Evolutionary conservation across 306 rosid species (phyloP), one percentile per base, ranked within the genome.

Genomic region (Inga laurina): DNA sequence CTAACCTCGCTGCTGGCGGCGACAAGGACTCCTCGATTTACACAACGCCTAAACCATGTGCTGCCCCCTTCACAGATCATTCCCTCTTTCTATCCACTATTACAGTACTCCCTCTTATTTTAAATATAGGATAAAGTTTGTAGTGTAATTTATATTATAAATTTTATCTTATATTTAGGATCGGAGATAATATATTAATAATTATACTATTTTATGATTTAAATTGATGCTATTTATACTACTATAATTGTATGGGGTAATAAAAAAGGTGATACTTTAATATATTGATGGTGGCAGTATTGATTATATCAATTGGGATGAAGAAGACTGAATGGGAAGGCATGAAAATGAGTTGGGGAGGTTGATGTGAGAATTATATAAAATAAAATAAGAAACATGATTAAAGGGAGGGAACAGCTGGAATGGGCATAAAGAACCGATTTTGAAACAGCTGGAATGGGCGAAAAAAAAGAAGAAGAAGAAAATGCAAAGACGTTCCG

Each of bases 361-460:
- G 27, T 19, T 8, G 30, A 69, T 37, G 5, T 69, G 15, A 10
- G 24, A 69, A 21, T 0, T 39, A 39, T 8, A 39, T 32, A 39
- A 39, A 39, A 13, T 13, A 32, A 65, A 9, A 18, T 3, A 4
- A 8, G 11, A 21, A 39, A 69, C 22, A n/a, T 70, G 30, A 21
- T 70, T 41, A n/a, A 39, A 75, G 68, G 62, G 18, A 15, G 56
- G 1, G 24, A 24, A 65, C 62, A 69, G 71, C 79, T 80, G 84
- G 71, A 81, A 70, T 21, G 79, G 18, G 64, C 32, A 19, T 56
- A 34, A 43, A 54, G 75, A 43, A 12, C 4, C 13, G 16, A 45
- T 65, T 76, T 16, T 2, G 1, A 16, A 24, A 65, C 62, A 69
- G 71, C 79, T 80, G 84, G 71, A 81, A 70, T 21, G 75, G 18